phyloP scores from a whole-genome alignment of 225 moss, liverwort and hornwort species.

The Rhytidiadelphus loreus region DNA sequence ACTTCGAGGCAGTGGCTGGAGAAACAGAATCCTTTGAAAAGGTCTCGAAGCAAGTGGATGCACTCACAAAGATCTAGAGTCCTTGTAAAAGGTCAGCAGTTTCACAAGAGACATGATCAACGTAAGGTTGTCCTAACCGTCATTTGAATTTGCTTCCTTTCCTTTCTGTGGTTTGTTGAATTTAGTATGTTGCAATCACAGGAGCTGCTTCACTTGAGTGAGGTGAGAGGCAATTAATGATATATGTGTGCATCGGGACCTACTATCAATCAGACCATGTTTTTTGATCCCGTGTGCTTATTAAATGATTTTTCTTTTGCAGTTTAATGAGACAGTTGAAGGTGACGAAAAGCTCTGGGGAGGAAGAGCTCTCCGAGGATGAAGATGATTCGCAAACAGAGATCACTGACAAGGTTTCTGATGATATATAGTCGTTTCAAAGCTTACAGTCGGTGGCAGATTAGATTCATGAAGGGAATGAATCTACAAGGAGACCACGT shows the following conservation, averaged over 20 bases:
- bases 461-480: not conserved
- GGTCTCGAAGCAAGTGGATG: conserved; percentile 71
- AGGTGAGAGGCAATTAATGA: not conserved
- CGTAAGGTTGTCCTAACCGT: not conserved
- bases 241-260: not conserved
- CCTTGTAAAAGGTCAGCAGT: conserved; percentile 28
- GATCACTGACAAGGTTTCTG: not conserved
- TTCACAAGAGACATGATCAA: not conserved
- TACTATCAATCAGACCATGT: not conserved
- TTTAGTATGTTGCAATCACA: not conserved
- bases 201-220: not conserved
- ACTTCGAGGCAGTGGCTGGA: conserved; percentile 43
- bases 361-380: not conserved
- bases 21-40: conserved; percentile 42
- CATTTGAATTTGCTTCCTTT: not conserved
- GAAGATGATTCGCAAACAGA: not conserved
- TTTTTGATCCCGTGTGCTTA: not conserved
- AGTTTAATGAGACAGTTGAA: conserved; percentile 11
- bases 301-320: not conserved
- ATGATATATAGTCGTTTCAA: not conserved
- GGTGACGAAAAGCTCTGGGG: not conserved
- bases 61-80: conserved; percentile 51
- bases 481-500: not conserved
- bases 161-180: too few species aligned
- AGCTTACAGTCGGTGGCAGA: not conserved